These are phyloP conservation scores for Vicia sativa DNA, from an alignment of 306 rosid genomes.

Conservation along the genomic window DNA sequence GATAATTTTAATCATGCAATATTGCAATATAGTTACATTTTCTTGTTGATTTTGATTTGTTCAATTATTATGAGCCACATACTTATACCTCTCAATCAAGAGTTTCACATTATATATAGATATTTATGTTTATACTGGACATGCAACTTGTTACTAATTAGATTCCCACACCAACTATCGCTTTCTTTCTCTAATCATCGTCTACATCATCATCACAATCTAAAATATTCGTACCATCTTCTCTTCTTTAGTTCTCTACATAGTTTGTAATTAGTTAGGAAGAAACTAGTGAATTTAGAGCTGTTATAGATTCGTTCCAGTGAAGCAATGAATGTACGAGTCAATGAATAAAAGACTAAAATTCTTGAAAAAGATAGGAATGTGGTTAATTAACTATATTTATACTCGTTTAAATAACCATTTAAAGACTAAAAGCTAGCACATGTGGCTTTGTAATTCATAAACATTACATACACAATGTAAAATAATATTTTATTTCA, in stretches of 20 bases:
- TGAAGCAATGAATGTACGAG: not conserved
- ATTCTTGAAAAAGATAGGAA: not conserved
- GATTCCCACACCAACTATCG: slow-evolving; percentile 22
- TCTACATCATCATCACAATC: not conserved
- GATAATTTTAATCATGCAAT: slow-evolving; percentile 2
- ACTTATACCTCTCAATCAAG: not conserved
- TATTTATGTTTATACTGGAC: slow-evolving; percentile 4
- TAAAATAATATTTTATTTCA: too few species aligned
- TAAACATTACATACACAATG: too few species aligned
- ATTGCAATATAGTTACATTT: slow-evolving; percentile 5
- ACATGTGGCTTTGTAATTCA: too few species aligned
- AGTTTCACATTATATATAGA: not conserved
- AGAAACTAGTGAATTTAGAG: not conserved
- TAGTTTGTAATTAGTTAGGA: not conserved
- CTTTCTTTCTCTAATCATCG: slow-evolving; percentile 17
- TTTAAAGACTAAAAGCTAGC: slow-evolving; percentile 64
- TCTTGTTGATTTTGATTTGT: slow-evolving; percentile 21
- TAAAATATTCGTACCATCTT: slow-evolving; percentile 14
- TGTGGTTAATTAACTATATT: not conserved
- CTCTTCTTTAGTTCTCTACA: not conserved
- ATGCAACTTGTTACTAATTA: slow-evolving; percentile 25
- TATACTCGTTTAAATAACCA: slow-evolving; percentile 27
- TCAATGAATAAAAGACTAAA: not conserved
- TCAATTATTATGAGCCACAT: not conserved
- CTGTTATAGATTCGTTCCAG: not conserved